phyloP scores from a whole-genome alignment of 2,329 filamentous ascomycete species.

The Pyrenophora tritici-repentis region DNA sequence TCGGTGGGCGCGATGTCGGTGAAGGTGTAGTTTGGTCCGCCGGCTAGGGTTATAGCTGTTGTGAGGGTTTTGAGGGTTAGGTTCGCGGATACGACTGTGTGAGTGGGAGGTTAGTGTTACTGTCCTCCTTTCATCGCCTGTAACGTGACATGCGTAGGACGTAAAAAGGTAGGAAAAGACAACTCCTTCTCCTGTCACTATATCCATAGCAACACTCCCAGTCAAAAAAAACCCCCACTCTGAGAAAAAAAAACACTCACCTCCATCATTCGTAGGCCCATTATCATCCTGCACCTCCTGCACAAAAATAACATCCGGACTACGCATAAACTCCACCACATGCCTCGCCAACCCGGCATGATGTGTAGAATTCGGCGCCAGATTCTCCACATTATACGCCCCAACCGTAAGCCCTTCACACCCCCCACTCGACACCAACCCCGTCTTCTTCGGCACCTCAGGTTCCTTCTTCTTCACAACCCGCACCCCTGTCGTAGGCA shows the following conservation, averaged over 20 bases:
- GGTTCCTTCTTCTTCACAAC: conserved; percentile 54
- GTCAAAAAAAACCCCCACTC: no score
- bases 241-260: conserved; percentile 28
- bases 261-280: conserved; percentile 65
- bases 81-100: conserved; percentile 57
- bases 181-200: no score
- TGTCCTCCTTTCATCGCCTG: no score
- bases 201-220: no score
- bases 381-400: conserved; percentile 73
- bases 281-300: conserved; percentile 74
- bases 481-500: conserved; percentile 64
- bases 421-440: conserved; percentile 59
- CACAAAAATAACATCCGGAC: conserved; percentile 69
- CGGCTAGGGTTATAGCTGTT: conserved; percentile 56
- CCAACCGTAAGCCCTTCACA: conserved; percentile 68
- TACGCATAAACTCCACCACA: conserved; percentile 66
- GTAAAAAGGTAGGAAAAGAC: neutral
- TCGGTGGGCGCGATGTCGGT: conserved; percentile 64
- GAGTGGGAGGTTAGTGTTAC: no score
- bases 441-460: conserved; percentile 56
- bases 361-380: conserved; percentile 61
- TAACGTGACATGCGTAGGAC: neutral
- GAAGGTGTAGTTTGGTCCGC: conserved; percentile 62
- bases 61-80: conserved; percentile 63
- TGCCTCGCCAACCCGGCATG: conserved; percentile 65